A percentile compares a stretch with the other conserved stretches of the same genome.
Conservation (phyloP, 164 flowering plant species). For the Annona cherimola region DNA sequence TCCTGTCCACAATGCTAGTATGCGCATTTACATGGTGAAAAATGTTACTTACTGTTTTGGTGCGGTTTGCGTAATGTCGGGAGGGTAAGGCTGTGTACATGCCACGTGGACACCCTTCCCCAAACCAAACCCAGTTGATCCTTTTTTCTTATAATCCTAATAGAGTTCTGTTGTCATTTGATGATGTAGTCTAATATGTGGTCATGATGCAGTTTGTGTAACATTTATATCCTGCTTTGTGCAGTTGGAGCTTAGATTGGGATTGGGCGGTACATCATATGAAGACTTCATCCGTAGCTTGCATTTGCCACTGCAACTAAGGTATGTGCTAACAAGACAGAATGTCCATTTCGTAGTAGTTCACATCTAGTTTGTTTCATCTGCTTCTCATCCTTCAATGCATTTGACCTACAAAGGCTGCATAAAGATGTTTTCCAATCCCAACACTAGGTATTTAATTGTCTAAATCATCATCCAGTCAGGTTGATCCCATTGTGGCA, state of each 20-base stretch:
- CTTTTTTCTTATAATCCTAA: slow-evolving; percentile 6
- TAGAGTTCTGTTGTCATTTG: no score
- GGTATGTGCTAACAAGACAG: slow-evolving; percentile 29
- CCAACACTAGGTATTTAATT: neutral
- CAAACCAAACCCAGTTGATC: neutral
- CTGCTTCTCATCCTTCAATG: neutral
- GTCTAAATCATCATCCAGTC: slow-evolving; percentile 41
- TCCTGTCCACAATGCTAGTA: neutral
- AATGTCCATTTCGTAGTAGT: neutral
- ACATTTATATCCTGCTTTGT: no score
- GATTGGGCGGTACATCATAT: slow-evolving; percentile 86
- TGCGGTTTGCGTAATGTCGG: no score
- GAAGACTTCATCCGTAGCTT: slow-evolving; percentile 73
- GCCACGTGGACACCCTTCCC: no score
- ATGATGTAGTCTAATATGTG: no score
- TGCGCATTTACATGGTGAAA: neutral
- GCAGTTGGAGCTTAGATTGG: slow-evolving; percentile 90
- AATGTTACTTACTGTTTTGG: neutral
- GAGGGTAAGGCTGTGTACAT: no score
- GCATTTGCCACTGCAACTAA: slow-evolving; percentile 88
- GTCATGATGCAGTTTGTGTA: no score
- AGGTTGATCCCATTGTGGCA: slow-evolving; percentile 96
- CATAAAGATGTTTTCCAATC: neutral
- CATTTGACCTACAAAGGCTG: neutral
- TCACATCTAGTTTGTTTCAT: neutral